Conservation (phyloP, 495 filamentous ascomycete species). For the Tuber calosporum region DNA sequence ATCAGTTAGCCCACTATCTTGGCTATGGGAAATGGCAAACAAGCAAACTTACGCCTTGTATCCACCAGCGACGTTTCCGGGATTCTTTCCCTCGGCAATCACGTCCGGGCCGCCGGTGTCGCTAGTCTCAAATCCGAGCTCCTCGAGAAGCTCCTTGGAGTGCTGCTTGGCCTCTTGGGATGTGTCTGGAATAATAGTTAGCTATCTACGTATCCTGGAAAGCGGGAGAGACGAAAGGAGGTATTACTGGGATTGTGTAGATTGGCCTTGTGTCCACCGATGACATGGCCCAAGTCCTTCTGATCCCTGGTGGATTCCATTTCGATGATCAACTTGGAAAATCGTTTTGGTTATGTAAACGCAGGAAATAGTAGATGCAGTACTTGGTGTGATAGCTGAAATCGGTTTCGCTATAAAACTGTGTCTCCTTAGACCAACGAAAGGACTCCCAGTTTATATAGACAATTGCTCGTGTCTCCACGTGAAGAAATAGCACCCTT, state of each 20-base stretch:
- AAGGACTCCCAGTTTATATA: background rate
- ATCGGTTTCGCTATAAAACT: background rate
- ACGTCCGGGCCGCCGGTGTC: conserved; percentile 16
- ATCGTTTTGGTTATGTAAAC: conserved; percentile 2
- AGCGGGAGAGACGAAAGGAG: background rate
- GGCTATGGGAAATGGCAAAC: background rate
- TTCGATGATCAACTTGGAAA: background rate
- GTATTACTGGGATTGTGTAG: conserved; percentile 47
- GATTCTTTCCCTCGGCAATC: conserved; percentile 43
- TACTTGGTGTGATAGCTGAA: background rate
- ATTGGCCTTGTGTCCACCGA: conserved; percentile 50
- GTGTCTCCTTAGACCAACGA: background rate
- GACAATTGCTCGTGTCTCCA: background rate
- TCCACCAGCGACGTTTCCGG: conserved; percentile 46
- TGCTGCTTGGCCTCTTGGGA: conserved; percentile 47
- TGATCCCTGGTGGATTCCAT: conserved; percentile 28
- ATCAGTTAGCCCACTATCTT: background rate
- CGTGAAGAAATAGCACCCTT: background rate
- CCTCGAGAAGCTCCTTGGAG: conserved; percentile 46
- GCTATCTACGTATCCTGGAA: background rate
- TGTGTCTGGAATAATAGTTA: conserved; percentile 39
- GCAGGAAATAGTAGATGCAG: background rate
- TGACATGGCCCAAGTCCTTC: conserved; percentile 44
- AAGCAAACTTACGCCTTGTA: conserved; percentile 44
- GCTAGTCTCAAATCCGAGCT: conserved; percentile 39